These are phyloP conservation scores for Gremmenia infestans DNA, from an alignment of 2,329 filamentous ascomycete species.

Conservation along the genomic window DNA sequence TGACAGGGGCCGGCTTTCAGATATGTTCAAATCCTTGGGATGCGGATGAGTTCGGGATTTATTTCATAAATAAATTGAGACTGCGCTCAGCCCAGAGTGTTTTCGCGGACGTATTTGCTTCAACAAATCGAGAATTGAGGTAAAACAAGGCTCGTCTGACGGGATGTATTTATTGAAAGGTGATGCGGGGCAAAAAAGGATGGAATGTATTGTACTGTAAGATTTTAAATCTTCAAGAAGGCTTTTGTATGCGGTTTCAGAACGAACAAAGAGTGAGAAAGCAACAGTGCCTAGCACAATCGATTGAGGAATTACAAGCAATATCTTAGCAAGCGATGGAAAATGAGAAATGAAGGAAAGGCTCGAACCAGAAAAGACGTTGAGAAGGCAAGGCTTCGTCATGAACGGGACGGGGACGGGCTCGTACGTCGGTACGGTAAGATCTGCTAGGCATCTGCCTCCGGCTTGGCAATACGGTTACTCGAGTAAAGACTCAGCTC, in stretches of 20 bases:
- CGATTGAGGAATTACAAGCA: not conserved
- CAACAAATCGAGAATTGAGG: too few species aligned
- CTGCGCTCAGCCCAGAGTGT: not conserved
- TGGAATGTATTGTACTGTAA: too few species aligned
- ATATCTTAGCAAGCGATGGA: not conserved
- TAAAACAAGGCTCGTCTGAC: too few species aligned
- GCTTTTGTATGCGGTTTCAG: not conserved
- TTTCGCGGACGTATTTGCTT: too few species aligned
- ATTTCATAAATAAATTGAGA: not conserved
- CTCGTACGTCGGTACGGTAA: too few species aligned
- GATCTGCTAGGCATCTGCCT: too few species aligned
- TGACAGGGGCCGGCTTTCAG: slow-evolving; percentile 1
- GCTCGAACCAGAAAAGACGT: not conserved
- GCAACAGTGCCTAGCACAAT: not conserved
- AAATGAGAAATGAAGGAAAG: not conserved
- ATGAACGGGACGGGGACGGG: too few species aligned
- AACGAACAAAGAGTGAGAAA: not conserved
- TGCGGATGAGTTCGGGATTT: slow-evolving; percentile 6
- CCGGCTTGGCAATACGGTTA: too few species aligned
- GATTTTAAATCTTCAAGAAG: not conserved
- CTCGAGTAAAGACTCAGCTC: too few species aligned
- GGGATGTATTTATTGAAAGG: too few species aligned
- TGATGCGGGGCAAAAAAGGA: too few species aligned
- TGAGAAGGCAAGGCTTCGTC: not conserved
- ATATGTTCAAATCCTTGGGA: slow-evolving; percentile 2